Conservation (phyloP, 176 grass and related monocot genomes). For the Lolium perenne region DNA sequence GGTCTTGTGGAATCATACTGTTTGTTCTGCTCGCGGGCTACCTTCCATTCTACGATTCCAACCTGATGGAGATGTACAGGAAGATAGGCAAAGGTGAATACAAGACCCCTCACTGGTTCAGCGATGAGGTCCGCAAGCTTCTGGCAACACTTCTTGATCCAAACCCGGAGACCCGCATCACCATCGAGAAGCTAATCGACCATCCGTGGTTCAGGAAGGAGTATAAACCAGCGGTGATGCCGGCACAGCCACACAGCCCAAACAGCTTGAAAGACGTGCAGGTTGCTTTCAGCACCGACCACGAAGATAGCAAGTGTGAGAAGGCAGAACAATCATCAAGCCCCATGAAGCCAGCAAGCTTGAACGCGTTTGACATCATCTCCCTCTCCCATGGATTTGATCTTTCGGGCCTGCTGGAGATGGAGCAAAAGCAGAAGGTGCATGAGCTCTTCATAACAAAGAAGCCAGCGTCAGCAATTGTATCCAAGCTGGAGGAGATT, state of each 20-base stretch:
- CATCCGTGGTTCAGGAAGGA: constrained; percentile 61
- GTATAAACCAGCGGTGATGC: constrained; percentile 30
- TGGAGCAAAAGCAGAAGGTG: background rate
- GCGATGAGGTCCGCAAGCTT: constrained; percentile 45
- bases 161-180: constrained; percentile 68
- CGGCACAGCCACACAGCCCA: constrained; percentile 20
- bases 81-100: constrained; percentile 84
- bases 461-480: constrained; percentile 47
- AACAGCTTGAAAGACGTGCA: constrained; percentile 41
- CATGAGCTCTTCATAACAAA: constrained; percentile 56
- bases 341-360: constrained; percentile 45
- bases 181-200: constrained; percentile 51
- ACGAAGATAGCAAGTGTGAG: background rate
- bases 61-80: constrained; percentile 81
- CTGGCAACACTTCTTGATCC: constrained; percentile 61
- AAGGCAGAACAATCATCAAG: constrained; percentile 31
- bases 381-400: constrained; percentile 80
- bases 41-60: constrained; percentile 83
- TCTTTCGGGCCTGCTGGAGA: constrained; percentile 77
- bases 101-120: constrained; percentile 54
- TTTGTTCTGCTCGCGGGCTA: constrained; percentile 91
- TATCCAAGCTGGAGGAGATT: constrained; percentile 80
- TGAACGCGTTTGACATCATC: constrained; percentile 92
- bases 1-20: constrained; percentile 87
- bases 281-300: background rate